phyloP scores from a whole-genome alignment of 768 basidiomycete genomes.

The Rhizopogon salebrosus region DNA sequence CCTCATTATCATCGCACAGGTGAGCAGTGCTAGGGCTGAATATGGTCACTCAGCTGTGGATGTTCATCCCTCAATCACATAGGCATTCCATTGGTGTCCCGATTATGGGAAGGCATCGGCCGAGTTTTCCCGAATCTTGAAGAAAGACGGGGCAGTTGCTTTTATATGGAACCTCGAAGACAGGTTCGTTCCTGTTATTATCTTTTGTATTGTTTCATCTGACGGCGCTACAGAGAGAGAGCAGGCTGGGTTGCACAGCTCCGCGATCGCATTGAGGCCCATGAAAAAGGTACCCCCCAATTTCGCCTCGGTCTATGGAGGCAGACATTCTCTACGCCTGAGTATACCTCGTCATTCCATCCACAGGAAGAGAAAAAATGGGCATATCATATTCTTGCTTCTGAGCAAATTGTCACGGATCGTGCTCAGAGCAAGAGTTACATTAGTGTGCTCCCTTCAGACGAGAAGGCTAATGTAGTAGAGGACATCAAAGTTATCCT shows the following conservation, averaged over 20 bases:
- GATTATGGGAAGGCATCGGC: constrained; percentile 64
- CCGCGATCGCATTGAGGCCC: constrained; percentile 60
- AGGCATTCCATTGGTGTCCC: constrained; percentile 96
- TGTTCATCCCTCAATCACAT: constrained; percentile 3
- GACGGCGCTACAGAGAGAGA: constrained; percentile 34
- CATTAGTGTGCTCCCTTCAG: constrained; percentile 56
- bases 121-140: constrained; percentile 80
- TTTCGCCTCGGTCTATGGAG: constrained; percentile 77
- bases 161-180: constrained; percentile 94
- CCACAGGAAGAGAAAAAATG: constrained; percentile 53
- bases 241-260: constrained; percentile 74
- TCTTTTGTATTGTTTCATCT: background rate
- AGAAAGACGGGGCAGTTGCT: constrained; percentile 63
- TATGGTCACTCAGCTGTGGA: background rate
- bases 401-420: constrained; percentile 52
- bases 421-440: constrained; percentile 84
- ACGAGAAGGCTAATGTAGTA: constrained; percentile 50
- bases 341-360: constrained; percentile 58
- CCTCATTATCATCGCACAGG: constrained; percentile 73
- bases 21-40: constrained; percentile 17
- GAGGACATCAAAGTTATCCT: constrained; percentile 52
- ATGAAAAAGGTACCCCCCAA: constrained; percentile 76
- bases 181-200: constrained; percentile 34
- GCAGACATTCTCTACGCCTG: constrained; percentile 53
- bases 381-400: constrained; percentile 46